Conservation (phyloP, 495 filamentous ascomycete genomes). For the Neurospora intermedia region DNA sequence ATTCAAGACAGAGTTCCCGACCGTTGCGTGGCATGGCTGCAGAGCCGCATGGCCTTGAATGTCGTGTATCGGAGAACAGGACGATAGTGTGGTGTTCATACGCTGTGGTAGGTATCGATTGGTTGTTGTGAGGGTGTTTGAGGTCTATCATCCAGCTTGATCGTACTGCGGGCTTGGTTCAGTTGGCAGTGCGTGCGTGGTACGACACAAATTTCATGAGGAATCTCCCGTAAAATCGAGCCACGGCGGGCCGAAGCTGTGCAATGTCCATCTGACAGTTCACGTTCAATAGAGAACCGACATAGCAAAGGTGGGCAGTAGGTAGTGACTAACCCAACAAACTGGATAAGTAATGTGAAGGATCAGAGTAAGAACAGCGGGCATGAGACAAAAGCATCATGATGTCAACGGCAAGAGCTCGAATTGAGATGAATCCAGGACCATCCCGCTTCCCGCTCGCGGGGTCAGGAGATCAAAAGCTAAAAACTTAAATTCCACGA, state of each 20-base stretch:
- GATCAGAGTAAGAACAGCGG: not conserved
- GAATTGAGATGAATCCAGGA: not conserved
- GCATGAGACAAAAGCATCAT: not conserved
- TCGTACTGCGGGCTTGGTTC: not conserved
- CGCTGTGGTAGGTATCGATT: not conserved
- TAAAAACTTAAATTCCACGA: not conserved
- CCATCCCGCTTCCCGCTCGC: not conserved
- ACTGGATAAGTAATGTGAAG: not conserved
- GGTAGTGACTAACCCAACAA: not conserved
- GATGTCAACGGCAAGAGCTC: not conserved
- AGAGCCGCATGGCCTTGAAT: not conserved
- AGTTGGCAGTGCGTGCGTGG: not conserved
- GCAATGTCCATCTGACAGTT: not conserved
- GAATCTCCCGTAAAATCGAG: not conserved
- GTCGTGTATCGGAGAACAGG: not conserved
- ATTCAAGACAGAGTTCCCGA: not conserved
- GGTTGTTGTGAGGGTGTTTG: not conserved
- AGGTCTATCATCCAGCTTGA: not conserved
- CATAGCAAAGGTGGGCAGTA: not conserved
- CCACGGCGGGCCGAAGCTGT: not conserved
- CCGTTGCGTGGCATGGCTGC: not conserved
- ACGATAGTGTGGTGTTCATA: not conserved
- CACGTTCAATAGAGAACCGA: not conserved
- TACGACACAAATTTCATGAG: not conserved
- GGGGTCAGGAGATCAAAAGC: not conserved